Conservation (phyloP, 305 asterid species). For the Fraxinus greggii region DNA sequence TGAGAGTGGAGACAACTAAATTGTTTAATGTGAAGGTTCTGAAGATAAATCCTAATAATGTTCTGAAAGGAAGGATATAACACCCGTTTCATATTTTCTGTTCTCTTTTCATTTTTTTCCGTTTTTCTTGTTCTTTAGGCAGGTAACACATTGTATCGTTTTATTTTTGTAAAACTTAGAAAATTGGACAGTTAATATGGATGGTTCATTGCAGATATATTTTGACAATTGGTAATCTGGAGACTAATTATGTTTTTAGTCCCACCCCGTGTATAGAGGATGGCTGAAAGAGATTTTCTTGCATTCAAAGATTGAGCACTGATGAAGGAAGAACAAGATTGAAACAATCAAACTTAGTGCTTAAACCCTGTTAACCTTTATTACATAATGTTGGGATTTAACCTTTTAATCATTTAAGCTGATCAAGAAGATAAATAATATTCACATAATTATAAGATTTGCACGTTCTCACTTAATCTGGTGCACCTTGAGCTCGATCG, state of each 20-base stretch:
- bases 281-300: background rate
- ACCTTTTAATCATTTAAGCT: background rate
- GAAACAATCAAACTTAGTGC: background rate
- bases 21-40: background rate
- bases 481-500: background rate
- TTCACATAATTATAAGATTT: background rate
- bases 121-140: background rate
- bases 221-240: background rate
- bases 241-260: background rate
- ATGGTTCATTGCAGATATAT: background rate
- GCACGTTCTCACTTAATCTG: background rate
- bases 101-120: background rate
- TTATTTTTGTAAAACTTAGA: background rate
- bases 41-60: background rate
- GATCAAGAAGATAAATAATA: background rate
- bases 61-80: background rate
- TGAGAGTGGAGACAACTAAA: background rate
- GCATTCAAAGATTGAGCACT: slow-evolving; percentile 9
- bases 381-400: background rate
- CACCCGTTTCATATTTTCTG: background rate
- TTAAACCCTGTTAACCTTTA: background rate
- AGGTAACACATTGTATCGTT: background rate
- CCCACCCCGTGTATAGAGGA: background rate
- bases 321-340: background rate
- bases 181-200: background rate